Base-by-base conservation (phyloP, 257 asterid genomes). In the Jacaranda copaia region DNA sequence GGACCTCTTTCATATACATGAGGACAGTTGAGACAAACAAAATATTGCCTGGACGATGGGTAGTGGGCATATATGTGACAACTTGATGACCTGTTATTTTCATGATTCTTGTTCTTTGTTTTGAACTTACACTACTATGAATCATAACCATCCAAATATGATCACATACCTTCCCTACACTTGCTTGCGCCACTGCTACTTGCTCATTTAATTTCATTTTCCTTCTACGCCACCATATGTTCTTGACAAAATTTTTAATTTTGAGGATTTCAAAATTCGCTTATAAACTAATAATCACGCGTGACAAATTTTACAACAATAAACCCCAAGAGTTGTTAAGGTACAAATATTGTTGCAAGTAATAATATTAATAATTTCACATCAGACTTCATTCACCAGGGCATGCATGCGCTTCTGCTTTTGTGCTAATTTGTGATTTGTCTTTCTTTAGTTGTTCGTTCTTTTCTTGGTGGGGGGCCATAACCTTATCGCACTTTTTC, bases 81-180 rank as follows among this genome's bases (percentile, higher is more conserved):
- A 40, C 77, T 0, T 18, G 57, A 62, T 19, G 68, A 74, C 56
- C 2, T 59, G 83, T 59, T 66, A 38, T 48, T 67, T 63, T 79
- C 76, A 35, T 12, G 66, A 38, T 48, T 68, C 43, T 60, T 75
- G 77, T 74, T 59, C 32, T 79, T 39, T 59, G 63, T 63, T 77
- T 80, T 69, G 62, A 60, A 72, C 45, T 68, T 19, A 40, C 35
- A 12, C 16, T 65, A 51, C 20, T 66, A 15, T 7, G 71, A 40
- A n/a, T 2, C 51, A 52, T 48, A 19, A 62, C 35, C 64, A 72
- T 67, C 36, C 51, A 60, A 70, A 70, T 53, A 59, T 83, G 89
- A 80, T 81, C 89, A 81, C 85, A 66, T 63, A 57, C 64, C 67
- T 69, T 71, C 19, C 62, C 57, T 4, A 53, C 61, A 75, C 14